Evolutionary conservation across 805 yeast species (phyloP), one percentile per base, ranked within the genome.

Genomic region (Nakazawaea anatomiae): DNA sequence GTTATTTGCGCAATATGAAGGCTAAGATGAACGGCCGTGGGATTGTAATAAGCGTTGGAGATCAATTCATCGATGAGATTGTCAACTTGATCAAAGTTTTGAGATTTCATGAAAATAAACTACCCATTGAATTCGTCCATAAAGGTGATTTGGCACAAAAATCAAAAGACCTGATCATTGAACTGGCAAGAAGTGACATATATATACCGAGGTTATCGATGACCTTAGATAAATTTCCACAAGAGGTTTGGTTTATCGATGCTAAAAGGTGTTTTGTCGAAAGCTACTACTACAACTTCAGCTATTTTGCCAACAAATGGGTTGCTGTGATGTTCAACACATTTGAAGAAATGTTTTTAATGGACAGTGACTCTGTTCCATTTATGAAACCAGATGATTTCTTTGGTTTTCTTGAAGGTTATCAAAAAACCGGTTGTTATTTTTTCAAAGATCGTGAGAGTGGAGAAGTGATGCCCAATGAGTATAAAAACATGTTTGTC

Each of bases 321-420:
- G 59, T 82, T 31, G 85, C 87, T 1, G 69, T 76, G 32, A 52
- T 80, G 31, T 83, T 83, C 62, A 82, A 75, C 52, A 74, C 84
- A 1, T 80, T 76, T 59, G 82, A 77, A 56, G 83, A 80, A 51
- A 73, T 71, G 65, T 69, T 80, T 39, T 62, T 80, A 56, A 58
- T 80, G 53, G 85, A 80, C 61, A 77, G 83, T 4, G 84, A 79
- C 59, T 63, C 77, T 0, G 71, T 76, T 32, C 72, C 70, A 10
- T 57, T 74, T 44, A 54, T 69, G 27, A 67, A 74, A 3, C 60
- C 67, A 8, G 56, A 58, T 14, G 54, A 66, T 5, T 76, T 75
- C 54, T 69, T 75, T 52, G n/a, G n/a, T 4, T 55, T 66, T 12
- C 57, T 70, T 29, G 57, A 60, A 12, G 66, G 66, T 34, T 76